Evolutionary conservation across 2,329 filamentous ascomycete species (phyloP).

Genomic region (Coleophoma cylindrospora): DNA sequence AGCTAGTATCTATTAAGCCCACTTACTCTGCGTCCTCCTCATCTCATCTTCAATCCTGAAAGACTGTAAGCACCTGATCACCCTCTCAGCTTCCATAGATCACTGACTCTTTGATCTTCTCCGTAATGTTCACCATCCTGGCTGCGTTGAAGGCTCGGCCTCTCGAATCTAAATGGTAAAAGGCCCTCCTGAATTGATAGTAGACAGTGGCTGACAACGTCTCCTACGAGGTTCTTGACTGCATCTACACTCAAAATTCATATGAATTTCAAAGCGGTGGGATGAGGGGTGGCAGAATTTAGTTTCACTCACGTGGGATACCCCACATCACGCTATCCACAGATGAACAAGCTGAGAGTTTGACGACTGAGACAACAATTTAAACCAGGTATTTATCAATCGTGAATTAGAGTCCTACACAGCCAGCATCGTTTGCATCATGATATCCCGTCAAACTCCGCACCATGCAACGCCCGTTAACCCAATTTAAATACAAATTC

Average conservation of each 20-base stretch:
- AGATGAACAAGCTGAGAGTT: too few relatives aligned
- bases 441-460: constrained; percentile 8
- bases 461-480: constrained; percentile 1
- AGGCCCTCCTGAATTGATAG: too few relatives aligned
- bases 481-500: constrained; percentile 3
- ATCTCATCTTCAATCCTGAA: constrained; percentile 98
- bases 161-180: background rate
- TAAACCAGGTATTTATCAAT: too few relatives aligned
- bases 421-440: background rate
- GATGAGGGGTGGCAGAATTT: background rate
- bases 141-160: constrained; percentile 9
- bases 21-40: constrained; percentile 93
- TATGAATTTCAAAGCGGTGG: background rate
- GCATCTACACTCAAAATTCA: background rate
- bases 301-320: background rate
- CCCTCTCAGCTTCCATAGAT: background rate
- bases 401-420: background rate
- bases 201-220: too few relatives aligned
- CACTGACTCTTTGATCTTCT: constrained; percentile 97
- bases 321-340: background rate
- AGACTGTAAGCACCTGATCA: constrained; percentile 7
- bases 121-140: constrained; percentile 98
- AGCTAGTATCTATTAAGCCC: constrained; percentile 3
- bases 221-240: too few relatives aligned
- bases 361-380: too few relatives aligned